phyloP scores from a whole-genome alignment of 345 rosid species.

The Alliaria petiolata region DNA sequence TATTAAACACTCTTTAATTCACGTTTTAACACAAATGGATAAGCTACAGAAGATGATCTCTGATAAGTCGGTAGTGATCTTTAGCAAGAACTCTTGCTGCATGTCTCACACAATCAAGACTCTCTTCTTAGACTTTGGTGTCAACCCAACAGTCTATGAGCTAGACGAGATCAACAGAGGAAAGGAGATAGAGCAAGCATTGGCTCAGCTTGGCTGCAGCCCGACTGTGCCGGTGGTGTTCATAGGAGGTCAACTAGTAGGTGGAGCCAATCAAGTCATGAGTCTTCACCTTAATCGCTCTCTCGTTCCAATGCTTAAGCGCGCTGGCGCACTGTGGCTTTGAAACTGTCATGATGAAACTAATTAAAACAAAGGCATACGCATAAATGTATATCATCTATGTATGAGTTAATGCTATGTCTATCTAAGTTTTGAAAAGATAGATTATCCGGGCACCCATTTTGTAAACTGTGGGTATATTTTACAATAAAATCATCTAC shows the following conservation, averaged over 20 bases:
- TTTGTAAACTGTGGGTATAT: background rate
- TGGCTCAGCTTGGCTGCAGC: slow-evolving; percentile 56
- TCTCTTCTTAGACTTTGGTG: slow-evolving; percentile 64
- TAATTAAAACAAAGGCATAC: background rate
- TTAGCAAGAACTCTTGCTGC: slow-evolving; percentile 67
- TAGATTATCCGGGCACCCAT: background rate
- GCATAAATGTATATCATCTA: background rate
- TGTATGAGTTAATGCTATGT: background rate
- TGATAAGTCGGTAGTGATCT: slow-evolving; percentile 77
- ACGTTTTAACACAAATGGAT: slow-evolving; percentile 40
- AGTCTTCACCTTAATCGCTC: slow-evolving; percentile 68
- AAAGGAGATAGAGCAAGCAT: slow-evolving; percentile 65
- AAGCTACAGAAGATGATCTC: slow-evolving; percentile 45
- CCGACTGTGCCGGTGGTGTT: slow-evolving; percentile 63
- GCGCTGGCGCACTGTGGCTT: slow-evolving; percentile 73
- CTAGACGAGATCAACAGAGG: slow-evolving; percentile 60
- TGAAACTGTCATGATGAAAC: background rate
- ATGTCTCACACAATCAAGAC: slow-evolving; percentile 71
- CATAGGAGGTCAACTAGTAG: slow-evolving; percentile 70
- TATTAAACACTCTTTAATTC: background rate
- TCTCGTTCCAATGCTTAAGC: slow-evolving; percentile 61
- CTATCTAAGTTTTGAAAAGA: slow-evolving; percentile 15
- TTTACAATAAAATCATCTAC: background rate
- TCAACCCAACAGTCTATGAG: slow-evolving; percentile 57
- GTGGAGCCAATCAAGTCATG: slow-evolving; percentile 78